Percentiles rank a stretch among this genome's conserved stretches.
phyloP scores from a whole-genome alignment of 2,329 filamentous ascomycete species.

The Chrysoporthe austroafricana region DNA sequence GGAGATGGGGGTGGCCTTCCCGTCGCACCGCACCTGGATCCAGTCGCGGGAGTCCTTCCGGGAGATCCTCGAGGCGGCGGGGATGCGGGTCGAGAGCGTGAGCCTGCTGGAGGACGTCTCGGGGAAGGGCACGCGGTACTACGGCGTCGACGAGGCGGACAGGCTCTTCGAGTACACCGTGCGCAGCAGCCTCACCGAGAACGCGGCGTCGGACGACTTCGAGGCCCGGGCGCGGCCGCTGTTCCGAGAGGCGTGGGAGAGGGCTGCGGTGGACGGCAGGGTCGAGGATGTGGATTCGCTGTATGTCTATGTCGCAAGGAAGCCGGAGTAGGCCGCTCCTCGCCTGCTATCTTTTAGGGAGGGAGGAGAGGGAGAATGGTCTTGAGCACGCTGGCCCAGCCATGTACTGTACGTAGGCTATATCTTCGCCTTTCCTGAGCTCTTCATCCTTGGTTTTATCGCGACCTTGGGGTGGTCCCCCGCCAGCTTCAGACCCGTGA shows the following conservation, averaged over 20 bases:
- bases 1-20: constrained; percentile 34
- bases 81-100: constrained; percentile 35
- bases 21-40: constrained; percentile 38
- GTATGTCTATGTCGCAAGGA: constrained; percentile 39
- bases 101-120: constrained; percentile 35
- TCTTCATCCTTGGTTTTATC: constrained; percentile 42
- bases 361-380: no score
- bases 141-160: constrained; percentile 36
- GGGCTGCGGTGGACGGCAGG: constrained; percentile 36
- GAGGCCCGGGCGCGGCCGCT: constrained; percentile 32
- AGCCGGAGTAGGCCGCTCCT: constrained; percentile 5
- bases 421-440: constrained; percentile 48
- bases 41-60: constrained; percentile 36
- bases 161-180: constrained; percentile 36
- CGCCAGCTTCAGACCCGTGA: constrained; percentile 70
- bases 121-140: constrained; percentile 33
- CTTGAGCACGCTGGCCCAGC: neutral
- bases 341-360: neutral
- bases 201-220: constrained; percentile 32
- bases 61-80: constrained; percentile 35
- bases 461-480: constrained; percentile 58
- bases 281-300: constrained; percentile 36
- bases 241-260: constrained; percentile 39
- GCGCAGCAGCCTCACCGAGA: constrained; percentile 31
- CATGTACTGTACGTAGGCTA: constrained; percentile 31